Conservation (phyloP, 2,329 filamentous ascomycete genomes). For the Colletotrichum acutatum region DNA sequence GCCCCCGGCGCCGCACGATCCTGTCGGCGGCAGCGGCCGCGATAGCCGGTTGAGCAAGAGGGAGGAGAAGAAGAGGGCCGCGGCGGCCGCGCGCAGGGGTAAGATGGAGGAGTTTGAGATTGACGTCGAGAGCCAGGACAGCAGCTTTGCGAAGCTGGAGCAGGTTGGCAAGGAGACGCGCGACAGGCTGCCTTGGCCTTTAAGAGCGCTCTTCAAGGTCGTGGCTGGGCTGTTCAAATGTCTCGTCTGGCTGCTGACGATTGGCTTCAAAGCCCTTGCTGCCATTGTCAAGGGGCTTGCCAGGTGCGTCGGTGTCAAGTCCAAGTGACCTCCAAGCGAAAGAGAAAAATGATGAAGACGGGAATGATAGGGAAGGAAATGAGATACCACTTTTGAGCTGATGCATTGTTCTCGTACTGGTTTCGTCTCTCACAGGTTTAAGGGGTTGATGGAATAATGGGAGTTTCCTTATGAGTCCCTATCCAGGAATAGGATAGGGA, state of each 20-base stretch:
- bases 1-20: constrained; percentile 55
- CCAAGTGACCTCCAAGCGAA: constrained; percentile 3
- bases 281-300: constrained; percentile 62
- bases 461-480: constrained; percentile 16
- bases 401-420: constrained; percentile 2
- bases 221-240: constrained; percentile 66
- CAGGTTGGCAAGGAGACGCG: constrained; percentile 49
- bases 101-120: constrained; percentile 69
- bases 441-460: constrained; percentile 19
- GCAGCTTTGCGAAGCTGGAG: constrained; percentile 54
- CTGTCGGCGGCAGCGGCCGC: constrained; percentile 31
- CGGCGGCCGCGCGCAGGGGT: constrained; percentile 41
- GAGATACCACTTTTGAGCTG: constrained; percentile 32
- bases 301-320: constrained; percentile 55
- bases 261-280: constrained; percentile 63
- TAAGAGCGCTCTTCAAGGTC: constrained; percentile 61
- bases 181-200: constrained; percentile 61
- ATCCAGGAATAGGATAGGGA: constrained; percentile 14
- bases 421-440: neutral
- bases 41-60: constrained; percentile 44
- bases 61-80: constrained; percentile 37
- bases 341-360: neutral
- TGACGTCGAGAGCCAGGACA: constrained; percentile 71
- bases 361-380: constrained; percentile 6
- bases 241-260: constrained; percentile 67